Percentiles rank a stretch among this genome's conserved stretches.
phyloP scores from a whole-genome alignment of 495 filamentous ascomycete genomes.

The Podospora appendiculata region DNA sequence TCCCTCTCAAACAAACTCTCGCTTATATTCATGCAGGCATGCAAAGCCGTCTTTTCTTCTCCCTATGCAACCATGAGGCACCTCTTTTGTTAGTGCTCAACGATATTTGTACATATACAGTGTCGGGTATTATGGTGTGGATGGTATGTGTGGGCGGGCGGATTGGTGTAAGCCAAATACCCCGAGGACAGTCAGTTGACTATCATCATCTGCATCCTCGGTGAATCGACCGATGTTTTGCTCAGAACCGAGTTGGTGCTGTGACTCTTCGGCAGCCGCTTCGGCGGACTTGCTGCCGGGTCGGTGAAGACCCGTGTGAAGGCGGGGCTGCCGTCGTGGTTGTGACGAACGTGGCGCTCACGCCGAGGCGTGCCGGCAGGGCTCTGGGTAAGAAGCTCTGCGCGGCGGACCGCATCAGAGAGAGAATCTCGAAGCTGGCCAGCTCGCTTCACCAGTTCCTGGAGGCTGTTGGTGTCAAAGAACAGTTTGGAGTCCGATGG shows the following conservation, averaged over 20 bases:
- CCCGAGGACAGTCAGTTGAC: constrained; percentile 34
- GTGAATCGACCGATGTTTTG: constrained; percentile 39
- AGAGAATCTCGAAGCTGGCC: constrained; percentile 65
- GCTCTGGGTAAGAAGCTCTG: constrained; percentile 62
- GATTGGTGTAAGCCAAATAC: background rate
- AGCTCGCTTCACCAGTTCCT: constrained; percentile 78
- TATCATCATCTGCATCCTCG: constrained; percentile 63
- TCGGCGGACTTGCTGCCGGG: constrained; percentile 35
- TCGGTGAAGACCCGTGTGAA: constrained; percentile 59
- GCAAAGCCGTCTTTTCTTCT: background rate
- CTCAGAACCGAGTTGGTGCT: constrained; percentile 44
- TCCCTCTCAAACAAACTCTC: background rate
- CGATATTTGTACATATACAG: constrained; percentile 18
- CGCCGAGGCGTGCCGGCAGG: constrained; percentile 44
- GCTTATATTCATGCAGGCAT: background rate
- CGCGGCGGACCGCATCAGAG: constrained; percentile 70
- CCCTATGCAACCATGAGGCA: background rate
- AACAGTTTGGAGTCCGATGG: constrained; percentile 67
- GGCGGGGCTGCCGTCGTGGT: constrained; percentile 47
- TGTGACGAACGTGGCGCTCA: constrained; percentile 25
- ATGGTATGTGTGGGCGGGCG: background rate
- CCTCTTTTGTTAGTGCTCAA: background rate
- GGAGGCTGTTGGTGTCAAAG: constrained; percentile 85
- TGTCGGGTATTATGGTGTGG: constrained; percentile 4
- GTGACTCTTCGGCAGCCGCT: constrained; percentile 40